Base-by-base conservation (phyloP, 345 rosid genomes). In the Raphanus raphanistrum region DNA sequence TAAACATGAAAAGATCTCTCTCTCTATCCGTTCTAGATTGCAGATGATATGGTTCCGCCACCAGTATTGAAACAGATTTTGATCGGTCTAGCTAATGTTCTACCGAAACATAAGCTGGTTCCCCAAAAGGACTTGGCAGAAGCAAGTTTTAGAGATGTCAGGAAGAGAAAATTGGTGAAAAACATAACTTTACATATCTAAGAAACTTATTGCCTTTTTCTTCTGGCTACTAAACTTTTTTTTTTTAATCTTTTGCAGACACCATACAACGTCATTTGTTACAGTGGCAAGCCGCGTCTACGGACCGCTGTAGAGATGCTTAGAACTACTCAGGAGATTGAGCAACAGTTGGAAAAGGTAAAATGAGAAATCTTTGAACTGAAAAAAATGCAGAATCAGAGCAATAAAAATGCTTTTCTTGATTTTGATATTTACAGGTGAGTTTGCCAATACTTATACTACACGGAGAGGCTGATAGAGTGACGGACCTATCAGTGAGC, bases 401-500 rank as follows among this genome's bases (percentile, higher is more conserved):
- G 41, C 63, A 10, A 11, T 4, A 1, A 31, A 4, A 64, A 2
- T 16, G 32, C 57, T 10, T 10, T 48, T 70, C 28, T 33, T 71
- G 48, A 11, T 65, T 21, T 21, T 21, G 21, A 1, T 54, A 0
- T 54, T 55, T 61, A 72, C 74, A 95, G 99, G 89, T 93, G 66
- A 88, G 96, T 32, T 77, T 95, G 69, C 97, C 99, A 2, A 66
- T 95, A 48, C 76, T 93, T 80, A 87, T 93, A 48, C 80, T 95
- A 57, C 99, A 95, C 15, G 99, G 99, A 28, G 98, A 91, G 80
- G 85, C 86, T 28, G 99, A 95, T 67, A 72, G 35, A 5, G 88
- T 95, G 58, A 95, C 99, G 0, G 98, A 95, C 79, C 98, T 97
- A 2, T 87, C 97, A 0, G 96, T 93, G 74, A 95, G 98, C 89